A percentile compares a stretch with the other conserved stretches of the same genome.
phyloP scores from a whole-genome alignment of 108 stramenopile genomes.

The Cyclotella kingstonii region DNA sequence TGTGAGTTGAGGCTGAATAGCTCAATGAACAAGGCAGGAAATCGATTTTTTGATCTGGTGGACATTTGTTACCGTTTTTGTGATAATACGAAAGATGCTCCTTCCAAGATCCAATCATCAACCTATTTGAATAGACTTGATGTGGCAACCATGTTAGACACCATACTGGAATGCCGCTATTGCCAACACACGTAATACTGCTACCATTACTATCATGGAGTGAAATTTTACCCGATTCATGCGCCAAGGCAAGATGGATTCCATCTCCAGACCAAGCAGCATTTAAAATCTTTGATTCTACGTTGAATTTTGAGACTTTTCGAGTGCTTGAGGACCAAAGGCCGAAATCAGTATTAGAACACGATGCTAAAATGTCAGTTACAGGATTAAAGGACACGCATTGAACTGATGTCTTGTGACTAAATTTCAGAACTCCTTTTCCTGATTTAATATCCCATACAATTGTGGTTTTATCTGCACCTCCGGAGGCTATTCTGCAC shows the following conservation, averaged over 20 bases:
- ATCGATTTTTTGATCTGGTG: slow-evolving; percentile 37
- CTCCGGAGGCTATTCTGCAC: slow-evolving; percentile 55
- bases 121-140: slow-evolving; percentile 23
- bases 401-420: slow-evolving; percentile 59
- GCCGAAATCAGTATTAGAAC: slow-evolving; percentile 63
- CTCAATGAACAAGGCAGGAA: slow-evolving; percentile 47
- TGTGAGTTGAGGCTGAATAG: neutral
- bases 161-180: slow-evolving; percentile 63
- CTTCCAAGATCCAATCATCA: slow-evolving; percentile 72
- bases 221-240: slow-evolving; percentile 50
- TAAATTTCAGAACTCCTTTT: slow-evolving; percentile 64
- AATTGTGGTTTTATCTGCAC: slow-evolving; percentile 67
- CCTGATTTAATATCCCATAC: slow-evolving; percentile 60
- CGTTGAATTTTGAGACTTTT: slow-evolving; percentile 58
- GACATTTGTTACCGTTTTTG: slow-evolving; percentile 32
- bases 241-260: slow-evolving; percentile 59
- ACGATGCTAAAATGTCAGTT: slow-evolving; percentile 54
- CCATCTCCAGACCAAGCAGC: slow-evolving; percentile 62
- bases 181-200: slow-evolving; percentile 32
- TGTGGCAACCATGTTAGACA: slow-evolving; percentile 16
- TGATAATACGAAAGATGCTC: slow-evolving; percentile 56
- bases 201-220: slow-evolving; percentile 51
- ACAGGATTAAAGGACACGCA: slow-evolving; percentile 53
- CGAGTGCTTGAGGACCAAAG: slow-evolving; percentile 56
- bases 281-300: slow-evolving; percentile 55